These are phyloP conservation scores for Trichoderma asperellum DNA, from an alignment of 2,329 filamentous ascomycete species.

Conservation along the genomic window DNA sequence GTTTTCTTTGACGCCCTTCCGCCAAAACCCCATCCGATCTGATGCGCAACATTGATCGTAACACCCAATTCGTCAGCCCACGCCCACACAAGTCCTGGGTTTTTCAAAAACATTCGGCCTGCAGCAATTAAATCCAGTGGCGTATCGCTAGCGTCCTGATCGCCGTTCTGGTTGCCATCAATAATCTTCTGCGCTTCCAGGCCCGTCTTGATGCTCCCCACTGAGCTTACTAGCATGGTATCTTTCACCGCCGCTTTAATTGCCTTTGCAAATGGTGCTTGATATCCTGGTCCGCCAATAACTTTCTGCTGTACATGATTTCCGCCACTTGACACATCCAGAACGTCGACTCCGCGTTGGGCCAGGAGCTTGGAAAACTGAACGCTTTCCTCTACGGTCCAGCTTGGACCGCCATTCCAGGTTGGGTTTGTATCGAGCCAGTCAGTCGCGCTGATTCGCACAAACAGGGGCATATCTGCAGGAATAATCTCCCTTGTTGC, in stretches of 20 bases:
- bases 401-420: slow-evolving; percentile 56
- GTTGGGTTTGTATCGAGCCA: slow-evolving; percentile 68
- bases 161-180: slow-evolving; percentile 33
- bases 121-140: slow-evolving; percentile 53
- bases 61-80: slow-evolving; percentile 59
- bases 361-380: slow-evolving; percentile 66
- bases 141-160: background rate
- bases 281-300: slow-evolving; percentile 67
- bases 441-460: slow-evolving; percentile 73
- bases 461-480: slow-evolving; percentile 69
- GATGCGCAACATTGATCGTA: slow-evolving; percentile 52
- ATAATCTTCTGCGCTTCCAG: slow-evolving; percentile 53
- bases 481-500: slow-evolving; percentile 66
- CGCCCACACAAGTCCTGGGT: slow-evolving; percentile 58
- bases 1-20: slow-evolving; percentile 32
- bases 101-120: slow-evolving; percentile 61
- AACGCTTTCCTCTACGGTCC: slow-evolving; percentile 68
- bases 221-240: slow-evolving; percentile 51
- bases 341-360: slow-evolving; percentile 69
- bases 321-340: slow-evolving; percentile 74
- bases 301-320: slow-evolving; percentile 56
- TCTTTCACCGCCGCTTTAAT: slow-evolving; percentile 74
- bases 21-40: slow-evolving; percentile 60
- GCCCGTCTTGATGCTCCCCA: slow-evolving; percentile 53
- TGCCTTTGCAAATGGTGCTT: slow-evolving; percentile 69